These are phyloP conservation scores for Zoysia japonica DNA, from an alignment of 176 grass and related monocot genomes.

Conservation along the genomic window DNA sequence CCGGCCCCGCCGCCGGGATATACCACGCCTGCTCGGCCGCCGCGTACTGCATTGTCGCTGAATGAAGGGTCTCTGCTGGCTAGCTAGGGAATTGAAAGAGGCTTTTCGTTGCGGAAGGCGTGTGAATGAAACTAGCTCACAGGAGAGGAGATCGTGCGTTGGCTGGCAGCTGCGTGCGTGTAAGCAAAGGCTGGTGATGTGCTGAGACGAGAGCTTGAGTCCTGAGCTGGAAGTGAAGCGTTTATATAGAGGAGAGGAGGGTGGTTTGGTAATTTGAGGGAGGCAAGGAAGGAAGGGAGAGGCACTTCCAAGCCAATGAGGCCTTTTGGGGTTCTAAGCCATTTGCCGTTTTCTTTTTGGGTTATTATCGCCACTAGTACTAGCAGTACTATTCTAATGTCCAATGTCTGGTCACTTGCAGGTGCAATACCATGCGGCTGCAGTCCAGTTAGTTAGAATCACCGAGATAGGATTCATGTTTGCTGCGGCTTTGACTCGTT, in stretches of 20 bases:
- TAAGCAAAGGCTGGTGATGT: background rate
- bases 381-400: background rate
- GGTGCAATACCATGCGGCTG: background rate
- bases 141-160: too few species aligned
- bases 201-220: background rate
- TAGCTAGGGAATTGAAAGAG: too few species aligned
- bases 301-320: slow-evolving; percentile 42
- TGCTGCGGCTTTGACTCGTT: background rate
- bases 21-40: slow-evolving; percentile 76
- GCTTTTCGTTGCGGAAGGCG: background rate
- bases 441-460: background rate
- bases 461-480: background rate
- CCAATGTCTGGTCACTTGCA: background rate
- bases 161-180: too few species aligned
- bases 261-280: slow-evolving; percentile 32
- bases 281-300: slow-evolving; percentile 43
- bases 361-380: background rate
- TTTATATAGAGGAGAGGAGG: slow-evolving; percentile 54
- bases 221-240: background rate
- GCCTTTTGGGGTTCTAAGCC: slow-evolving; percentile 29
- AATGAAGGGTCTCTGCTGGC: too few species aligned
- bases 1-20: slow-evolving; percentile 30
- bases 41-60: slow-evolving; percentile 67
- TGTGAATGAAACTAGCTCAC: too few species aligned
- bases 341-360: background rate